Base-by-base conservation (phyloP, 495 filamentous ascomycete species). In the Hyaloscypha finlandica region DNA sequence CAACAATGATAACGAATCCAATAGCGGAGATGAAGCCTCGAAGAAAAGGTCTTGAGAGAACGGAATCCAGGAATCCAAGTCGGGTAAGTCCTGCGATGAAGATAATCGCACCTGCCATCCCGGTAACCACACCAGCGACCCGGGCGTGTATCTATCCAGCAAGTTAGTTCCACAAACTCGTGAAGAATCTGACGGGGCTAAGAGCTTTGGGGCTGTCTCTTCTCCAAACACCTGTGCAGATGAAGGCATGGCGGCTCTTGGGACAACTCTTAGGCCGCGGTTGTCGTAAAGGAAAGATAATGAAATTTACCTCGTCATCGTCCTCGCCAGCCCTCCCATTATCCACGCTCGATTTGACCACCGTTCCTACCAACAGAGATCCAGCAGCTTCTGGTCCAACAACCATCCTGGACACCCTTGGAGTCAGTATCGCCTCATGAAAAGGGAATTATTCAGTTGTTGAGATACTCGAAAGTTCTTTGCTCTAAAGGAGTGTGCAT, bases 1-100 rank as follows among this genome's bases (percentile, higher is more conserved):
- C 95, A 33, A 97, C 91, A 55, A 96, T 84, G 74, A 99, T 98
- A 56, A 98, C 93, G 54, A 96, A 90, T 39, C 95, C 95, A 75
- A 99, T 92, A 37, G 96, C 94, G 58, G 90, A 94, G 77, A 99
- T 97, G 77, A 99, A 99, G 2, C 95, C 95, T 62, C 95, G 82
- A 33, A 98, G 78, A 69, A 99, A 97, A 0, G 95, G 96, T 32
- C 94, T 82, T 69, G 92, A 96, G 63, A 99, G 82, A 52, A 99
- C 94, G 74, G 90, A 96, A 74, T 99, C 95, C 67, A 99, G 74
- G 70, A 98, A 99, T 0, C 95, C 95, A n/a, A 99, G 79, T 9
- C 95, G 84, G 35, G 88, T 88, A 4, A 96, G 68, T 0, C 95
- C 95, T 32, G 94, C 93, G 54, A 90, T 77, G 25, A 98, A 83